Percentiles rank a stretch among this genome's conserved stretches.
Evolutionary conservation across 2,329 filamentous ascomycete species (phyloP).

Genomic region (Pyricularia pennisetigena): DNA sequence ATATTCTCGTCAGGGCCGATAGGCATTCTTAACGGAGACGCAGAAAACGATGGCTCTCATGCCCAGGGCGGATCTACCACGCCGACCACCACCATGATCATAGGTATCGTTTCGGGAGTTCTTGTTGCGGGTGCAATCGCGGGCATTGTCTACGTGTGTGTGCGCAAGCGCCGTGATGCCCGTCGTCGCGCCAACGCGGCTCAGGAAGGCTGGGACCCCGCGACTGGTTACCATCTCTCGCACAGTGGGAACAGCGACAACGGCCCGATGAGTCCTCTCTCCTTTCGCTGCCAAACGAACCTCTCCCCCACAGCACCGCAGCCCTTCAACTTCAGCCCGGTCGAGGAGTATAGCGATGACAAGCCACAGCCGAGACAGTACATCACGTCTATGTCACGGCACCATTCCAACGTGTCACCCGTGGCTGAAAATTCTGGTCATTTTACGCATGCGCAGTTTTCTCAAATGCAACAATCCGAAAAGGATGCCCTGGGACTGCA

Average conservation of each 20-base stretch:
- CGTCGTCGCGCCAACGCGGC: background rate
- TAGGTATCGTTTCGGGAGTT: constrained; percentile 29
- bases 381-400: constrained; percentile 1
- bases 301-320: constrained; percentile 25
- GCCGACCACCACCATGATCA: constrained; percentile 29
- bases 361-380: constrained; percentile 4
- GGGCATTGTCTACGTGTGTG: constrained; percentile 32
- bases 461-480: background rate
- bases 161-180: constrained; percentile 27
- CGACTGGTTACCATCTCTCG: background rate
- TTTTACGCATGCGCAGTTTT: background rate
- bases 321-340: constrained; percentile 18
- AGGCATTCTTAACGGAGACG: constrained; percentile 22
- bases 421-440: background rate
- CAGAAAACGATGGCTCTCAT: constrained; percentile 6
- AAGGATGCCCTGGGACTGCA: constrained; percentile 10
- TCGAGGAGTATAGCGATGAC: constrained; percentile 16
- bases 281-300: constrained; percentile 40
- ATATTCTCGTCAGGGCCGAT: constrained; percentile 18
- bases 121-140: constrained; percentile 25
- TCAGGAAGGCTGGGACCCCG: background rate
- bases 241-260: background rate
- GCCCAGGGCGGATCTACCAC: constrained; percentile 14
- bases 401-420: constrained; percentile 5
- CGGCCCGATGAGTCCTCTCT: constrained; percentile 11